These are phyloP conservation scores for Vicia sativa DNA, from an alignment of 306 rosid genomes.

Conservation along the genomic window DNA sequence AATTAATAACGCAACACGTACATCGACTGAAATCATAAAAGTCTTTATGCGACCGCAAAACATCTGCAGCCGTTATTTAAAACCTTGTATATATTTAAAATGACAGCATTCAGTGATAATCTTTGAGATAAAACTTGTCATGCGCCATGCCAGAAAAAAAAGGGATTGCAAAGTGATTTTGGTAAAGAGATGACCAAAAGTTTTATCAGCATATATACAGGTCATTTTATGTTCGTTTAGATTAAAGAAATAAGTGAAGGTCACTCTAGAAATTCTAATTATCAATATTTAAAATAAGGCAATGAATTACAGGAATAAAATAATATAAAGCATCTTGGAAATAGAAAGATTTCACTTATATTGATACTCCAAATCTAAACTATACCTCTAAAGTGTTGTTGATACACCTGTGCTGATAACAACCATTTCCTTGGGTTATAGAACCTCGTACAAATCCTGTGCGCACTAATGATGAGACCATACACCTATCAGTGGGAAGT, in stretches of 20 bases:
- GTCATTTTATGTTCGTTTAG: background rate
- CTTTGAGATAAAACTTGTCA: slow-evolving; percentile 16
- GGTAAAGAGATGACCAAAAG: background rate
- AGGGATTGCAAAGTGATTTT: background rate
- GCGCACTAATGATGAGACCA: slow-evolving; percentile 90
- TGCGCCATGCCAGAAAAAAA: slow-evolving; percentile 6
- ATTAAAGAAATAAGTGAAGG: slow-evolving; percentile 1
- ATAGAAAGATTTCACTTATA: background rate
- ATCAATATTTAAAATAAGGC: slow-evolving; percentile 16
- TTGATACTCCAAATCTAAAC: slow-evolving; percentile 16
- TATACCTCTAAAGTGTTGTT: slow-evolving; percentile 80
- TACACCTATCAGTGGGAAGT: slow-evolving; percentile 61
- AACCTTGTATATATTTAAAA: too few relatives aligned
- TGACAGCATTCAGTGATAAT: slow-evolving; percentile 7
- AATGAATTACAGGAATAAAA: too few relatives aligned
- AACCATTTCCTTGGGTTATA: slow-evolving; percentile 89
- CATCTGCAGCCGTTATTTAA: too few relatives aligned
- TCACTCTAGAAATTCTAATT: background rate
- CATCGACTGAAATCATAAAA: too few relatives aligned
- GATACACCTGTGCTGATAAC: slow-evolving; percentile 89
- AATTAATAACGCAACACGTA: too few relatives aligned
- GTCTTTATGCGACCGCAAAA: too few relatives aligned
- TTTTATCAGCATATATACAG: background rate
- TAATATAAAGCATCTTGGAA: too few relatives aligned
- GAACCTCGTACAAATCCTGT: slow-evolving; percentile 93